Evolutionary conservation across 495 filamentous ascomycete species (phyloP), one percentile per base, ranked within the genome.

Genomic region (Zalerion maritima): DNA sequence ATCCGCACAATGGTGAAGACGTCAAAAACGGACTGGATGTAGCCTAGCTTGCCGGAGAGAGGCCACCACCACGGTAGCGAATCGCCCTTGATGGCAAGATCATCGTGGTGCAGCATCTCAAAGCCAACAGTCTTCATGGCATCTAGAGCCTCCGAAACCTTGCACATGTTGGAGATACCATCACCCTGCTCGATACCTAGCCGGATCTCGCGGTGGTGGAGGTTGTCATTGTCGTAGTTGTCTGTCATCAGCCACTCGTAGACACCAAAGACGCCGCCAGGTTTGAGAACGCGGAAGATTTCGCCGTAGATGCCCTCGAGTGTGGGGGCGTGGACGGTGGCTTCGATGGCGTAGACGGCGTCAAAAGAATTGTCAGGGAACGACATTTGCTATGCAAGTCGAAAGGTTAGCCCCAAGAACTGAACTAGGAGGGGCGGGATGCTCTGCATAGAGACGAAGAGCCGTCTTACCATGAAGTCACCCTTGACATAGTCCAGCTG

Each of bases 161-260:
- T 78, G 53, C 35, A 94, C 89, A 97, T 97, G 69, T 96, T 94
- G 44, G 83, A 86, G 57, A 97, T 96, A 42, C 91, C 89, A 47
- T 96, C 75, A 47, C 89, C 89, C 58, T 82, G 77, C 67, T 96
- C 91, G 44, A 97, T 97, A 41, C 80, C 87, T 14, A 94, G 73
- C 35, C 89, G 81, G 50, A 96, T 86, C 42, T 76, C 71, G 37
- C 85, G 78, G 66, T 97, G 89, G 45, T 77, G 72, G 10, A 79
- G 48, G 64, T 96, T 83, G 30, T 75, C 55, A 48, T 89, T 87
- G 61, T 97, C 79, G 61, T 94, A 97, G 2, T 75, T 60, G 43
- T 94, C 87, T 21, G 87, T 94, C 89, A 97, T 97, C 39, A 97
- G 66, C 91, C 91, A 97, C 56, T 97, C 89, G 64, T 96, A 96